Percentiles rank a stretch among this genome's conserved stretches.
phyloP scores from a whole-genome alignment of 257 asterid species.

The Lycium ferocissimum region DNA sequence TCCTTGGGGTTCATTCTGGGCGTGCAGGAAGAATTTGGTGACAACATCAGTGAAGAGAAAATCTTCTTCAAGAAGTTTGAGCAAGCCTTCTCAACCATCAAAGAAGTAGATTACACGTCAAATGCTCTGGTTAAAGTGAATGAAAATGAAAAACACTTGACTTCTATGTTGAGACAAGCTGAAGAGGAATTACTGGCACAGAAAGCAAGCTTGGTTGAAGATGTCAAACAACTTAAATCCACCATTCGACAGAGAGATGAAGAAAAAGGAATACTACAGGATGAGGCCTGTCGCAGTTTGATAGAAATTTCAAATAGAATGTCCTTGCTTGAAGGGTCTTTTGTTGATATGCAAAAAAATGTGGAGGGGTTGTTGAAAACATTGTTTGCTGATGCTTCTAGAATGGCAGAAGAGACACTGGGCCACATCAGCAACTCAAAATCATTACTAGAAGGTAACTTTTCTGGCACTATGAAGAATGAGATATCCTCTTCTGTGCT shows the following conservation, averaged over 20 bases:
- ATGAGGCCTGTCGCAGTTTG: slow-evolving; percentile 45
- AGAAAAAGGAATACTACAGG: slow-evolving; percentile 48
- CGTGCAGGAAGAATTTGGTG: slow-evolving; percentile 49
- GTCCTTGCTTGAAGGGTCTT: slow-evolving; percentile 59
- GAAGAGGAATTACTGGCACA: slow-evolving; percentile 57
- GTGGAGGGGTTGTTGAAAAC: slow-evolving; percentile 53
- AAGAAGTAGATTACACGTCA: slow-evolving; percentile 66
- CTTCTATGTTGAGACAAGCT: slow-evolving; percentile 59
- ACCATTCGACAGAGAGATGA: slow-evolving; percentile 40
- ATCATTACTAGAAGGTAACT: slow-evolving; percentile 57
- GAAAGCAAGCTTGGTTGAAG: slow-evolving; percentile 57
- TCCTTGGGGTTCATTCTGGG: not conserved
- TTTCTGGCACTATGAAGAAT: slow-evolving; percentile 51
- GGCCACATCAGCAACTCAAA: slow-evolving; percentile 51
- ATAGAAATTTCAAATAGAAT: slow-evolving; percentile 47
- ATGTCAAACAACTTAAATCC: slow-evolving; percentile 55
- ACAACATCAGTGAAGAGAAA: slow-evolving; percentile 37
- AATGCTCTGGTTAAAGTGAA: slow-evolving; percentile 62
- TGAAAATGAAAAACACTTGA: slow-evolving; percentile 56
- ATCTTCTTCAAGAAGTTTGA: slow-evolving; percentile 62
- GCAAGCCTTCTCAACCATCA: slow-evolving; percentile 62
- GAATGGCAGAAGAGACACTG: slow-evolving; percentile 53
- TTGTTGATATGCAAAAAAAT: slow-evolving; percentile 56
- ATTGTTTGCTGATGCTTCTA: slow-evolving; percentile 50
- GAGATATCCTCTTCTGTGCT: slow-evolving; percentile 55